Conservation (phyloP, 331 rosid genomes). For the Saraca asoca region DNA sequence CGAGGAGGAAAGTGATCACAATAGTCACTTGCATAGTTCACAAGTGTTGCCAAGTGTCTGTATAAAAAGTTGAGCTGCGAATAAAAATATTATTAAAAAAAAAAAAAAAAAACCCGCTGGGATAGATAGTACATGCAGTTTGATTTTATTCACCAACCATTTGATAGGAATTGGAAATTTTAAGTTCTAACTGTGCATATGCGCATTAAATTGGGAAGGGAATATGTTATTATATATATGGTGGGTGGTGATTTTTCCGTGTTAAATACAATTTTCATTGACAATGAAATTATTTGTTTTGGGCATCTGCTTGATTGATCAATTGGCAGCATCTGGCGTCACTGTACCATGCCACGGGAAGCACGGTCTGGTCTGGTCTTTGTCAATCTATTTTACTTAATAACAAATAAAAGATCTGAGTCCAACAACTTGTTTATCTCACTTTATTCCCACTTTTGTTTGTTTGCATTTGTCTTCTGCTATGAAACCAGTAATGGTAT, state of each 20-base stretch:
- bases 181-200: conserved; percentile 43
- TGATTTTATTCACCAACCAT: conserved; percentile 31
- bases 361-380: no score
- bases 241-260: conserved; percentile 40
- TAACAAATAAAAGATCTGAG: no score
- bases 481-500: no score
- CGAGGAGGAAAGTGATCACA: conserved; percentile 68
- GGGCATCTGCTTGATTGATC: conserved; percentile 19
- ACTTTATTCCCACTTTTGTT: no score
- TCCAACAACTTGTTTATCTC: no score
- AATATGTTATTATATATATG: background rate
- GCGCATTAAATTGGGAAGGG: conserved; percentile 46
- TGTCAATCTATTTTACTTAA: no score
- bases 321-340: no score
- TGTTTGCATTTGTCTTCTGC: no score
- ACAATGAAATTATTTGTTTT: conserved; percentile 48
- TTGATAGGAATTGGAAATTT: conserved; percentile 38
- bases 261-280: background rate
- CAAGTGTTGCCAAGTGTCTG: conserved; percentile 62
- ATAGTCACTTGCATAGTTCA: conserved; percentile 35
- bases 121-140: conserved; percentile 41
- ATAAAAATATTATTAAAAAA: conserved; percentile 44
- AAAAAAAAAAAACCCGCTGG: conserved; percentile 34
- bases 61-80: conserved; percentile 80
- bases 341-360: no score